Percentiles rank a stretch among this genome's conserved stretches.
These are phyloP conservation scores for Hortaea sp. DNA, from an alignment of 2,329 filamentous ascomycete species.

Conservation along the genomic window DNA sequence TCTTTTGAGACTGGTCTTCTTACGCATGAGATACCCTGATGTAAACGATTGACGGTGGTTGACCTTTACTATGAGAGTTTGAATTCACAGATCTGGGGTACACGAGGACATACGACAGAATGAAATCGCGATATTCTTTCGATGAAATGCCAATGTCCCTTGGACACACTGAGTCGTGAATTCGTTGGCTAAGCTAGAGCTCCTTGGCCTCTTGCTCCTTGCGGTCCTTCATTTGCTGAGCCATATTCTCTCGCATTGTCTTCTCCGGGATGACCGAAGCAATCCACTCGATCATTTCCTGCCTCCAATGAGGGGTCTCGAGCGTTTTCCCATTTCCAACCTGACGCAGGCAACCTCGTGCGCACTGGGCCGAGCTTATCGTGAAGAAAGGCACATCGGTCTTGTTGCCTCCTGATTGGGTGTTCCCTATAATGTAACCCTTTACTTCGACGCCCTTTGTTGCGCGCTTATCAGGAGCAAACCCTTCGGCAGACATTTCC, in stretches of 20 bases:
- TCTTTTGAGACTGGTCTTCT: no score
- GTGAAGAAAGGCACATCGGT: slow-evolving; percentile 7
- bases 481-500: slow-evolving; percentile 33
- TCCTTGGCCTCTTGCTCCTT: neutral
- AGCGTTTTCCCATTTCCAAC: slow-evolving; percentile 9
- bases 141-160: no score
- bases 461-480: slow-evolving; percentile 7
- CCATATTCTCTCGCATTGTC: neutral
- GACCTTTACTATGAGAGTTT: no score
- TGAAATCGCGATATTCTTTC: no score
- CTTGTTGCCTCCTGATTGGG: slow-evolving; percentile 4
- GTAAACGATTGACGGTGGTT: no score
- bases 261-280: neutral
- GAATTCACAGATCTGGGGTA: no score
- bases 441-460: slow-evolving; percentile 28
- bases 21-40: no score
- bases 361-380: slow-evolving; percentile 5
- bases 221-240: neutral
- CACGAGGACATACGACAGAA: no score
- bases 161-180: no score
- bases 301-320: slow-evolving; percentile 7
- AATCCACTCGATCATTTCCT: slow-evolving; percentile 1
- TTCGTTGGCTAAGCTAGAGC: neutral
- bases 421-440: slow-evolving; percentile 11
- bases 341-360: slow-evolving; percentile 5